These are phyloP conservation scores for Pythium biforme DNA, from an alignment of 352 stramenopile genomes.

Conservation along the genomic window DNA sequence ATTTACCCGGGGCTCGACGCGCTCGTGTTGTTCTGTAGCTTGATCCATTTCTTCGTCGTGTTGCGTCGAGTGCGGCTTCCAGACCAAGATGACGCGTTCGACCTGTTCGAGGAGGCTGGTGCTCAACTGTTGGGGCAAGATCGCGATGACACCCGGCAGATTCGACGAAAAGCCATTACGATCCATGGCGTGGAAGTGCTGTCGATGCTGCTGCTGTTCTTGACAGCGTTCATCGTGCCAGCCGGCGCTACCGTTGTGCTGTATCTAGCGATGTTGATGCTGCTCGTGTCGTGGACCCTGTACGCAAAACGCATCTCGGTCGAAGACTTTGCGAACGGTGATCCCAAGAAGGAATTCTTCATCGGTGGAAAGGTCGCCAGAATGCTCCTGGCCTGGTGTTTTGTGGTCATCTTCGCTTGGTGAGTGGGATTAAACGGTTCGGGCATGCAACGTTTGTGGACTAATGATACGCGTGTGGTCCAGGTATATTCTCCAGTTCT, in stretches of 20 bases:
- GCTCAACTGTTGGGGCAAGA: conserved; percentile 39
- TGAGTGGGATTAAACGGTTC: conserved; percentile 17
- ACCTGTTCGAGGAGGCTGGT: conserved; percentile 57
- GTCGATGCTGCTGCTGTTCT: conserved; percentile 51
- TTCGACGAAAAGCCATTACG: conserved; percentile 30
- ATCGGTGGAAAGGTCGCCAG: conserved; percentile 41
- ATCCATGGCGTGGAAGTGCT: conserved; percentile 42
- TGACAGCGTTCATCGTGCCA: conserved; percentile 58
- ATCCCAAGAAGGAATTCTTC: conserved; percentile 35
- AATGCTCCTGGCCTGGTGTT: conserved; percentile 41
- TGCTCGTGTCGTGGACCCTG: conserved; percentile 70
- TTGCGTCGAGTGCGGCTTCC: conserved; percentile 37
- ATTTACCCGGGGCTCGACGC: conserved; percentile 58
- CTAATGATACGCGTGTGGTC: neutral
- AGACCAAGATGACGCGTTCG: conserved; percentile 36
- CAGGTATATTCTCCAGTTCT: conserved; percentile 59
- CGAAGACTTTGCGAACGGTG: conserved; percentile 36
- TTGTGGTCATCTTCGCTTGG: conserved; percentile 57
- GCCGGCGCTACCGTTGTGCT: conserved; percentile 52
- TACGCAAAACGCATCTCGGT: conserved; percentile 59
- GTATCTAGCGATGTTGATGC: conserved; percentile 55
- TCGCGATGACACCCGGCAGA: conserved; percentile 29
- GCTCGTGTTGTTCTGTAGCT: conserved; percentile 53
- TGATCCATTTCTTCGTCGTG: conserved; percentile 67
- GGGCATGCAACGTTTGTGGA: neutral